Percentiles rank a stretch among this genome's conserved stretches.
These are phyloP conservation scores for Chenopodium formosanum DNA, from an alignment of 148 eudicot species.

Conservation along the genomic window DNA sequence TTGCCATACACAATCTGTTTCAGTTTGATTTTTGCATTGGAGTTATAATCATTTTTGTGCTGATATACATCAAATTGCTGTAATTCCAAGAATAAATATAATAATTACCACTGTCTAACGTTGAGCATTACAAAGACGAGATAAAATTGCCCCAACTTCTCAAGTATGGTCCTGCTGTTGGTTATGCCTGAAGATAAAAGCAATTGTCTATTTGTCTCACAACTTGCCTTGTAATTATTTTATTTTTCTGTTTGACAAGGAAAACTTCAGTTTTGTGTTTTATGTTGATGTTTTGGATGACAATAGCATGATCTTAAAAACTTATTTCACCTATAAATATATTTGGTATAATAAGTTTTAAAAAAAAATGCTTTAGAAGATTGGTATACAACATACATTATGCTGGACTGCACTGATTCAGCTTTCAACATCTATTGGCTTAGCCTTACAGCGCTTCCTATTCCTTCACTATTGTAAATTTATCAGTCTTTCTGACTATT, in stretches of 20 bases:
- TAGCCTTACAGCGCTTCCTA: too few relatives aligned
- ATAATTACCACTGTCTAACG: neutral
- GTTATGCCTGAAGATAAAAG: too few relatives aligned
- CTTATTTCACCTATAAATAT: neutral
- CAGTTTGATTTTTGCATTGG: neutral
- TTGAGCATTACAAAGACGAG: neutral
- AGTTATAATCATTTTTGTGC: too few relatives aligned
- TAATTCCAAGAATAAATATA: neutral
- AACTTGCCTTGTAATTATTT: neutral
- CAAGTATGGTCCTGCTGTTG: too few relatives aligned
- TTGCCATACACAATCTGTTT: neutral
- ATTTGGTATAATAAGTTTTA: neutral
- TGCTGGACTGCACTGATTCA: too few relatives aligned
- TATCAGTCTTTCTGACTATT: too few relatives aligned
- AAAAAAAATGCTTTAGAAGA: neutral
- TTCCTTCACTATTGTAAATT: too few relatives aligned
- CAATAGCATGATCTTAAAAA: neutral
- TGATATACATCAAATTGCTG: neutral
- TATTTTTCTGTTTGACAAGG: neutral
- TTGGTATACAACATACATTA: neutral
- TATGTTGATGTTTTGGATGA: neutral
- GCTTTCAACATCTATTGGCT: too few relatives aligned
- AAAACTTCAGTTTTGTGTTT: neutral
- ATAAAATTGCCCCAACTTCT: too few relatives aligned
- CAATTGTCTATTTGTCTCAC: too few relatives aligned